These are phyloP conservation scores for Podaxis mareebaensis DNA, from an alignment of 768 basidiomycete genomes.

Conservation along the genomic window DNA sequence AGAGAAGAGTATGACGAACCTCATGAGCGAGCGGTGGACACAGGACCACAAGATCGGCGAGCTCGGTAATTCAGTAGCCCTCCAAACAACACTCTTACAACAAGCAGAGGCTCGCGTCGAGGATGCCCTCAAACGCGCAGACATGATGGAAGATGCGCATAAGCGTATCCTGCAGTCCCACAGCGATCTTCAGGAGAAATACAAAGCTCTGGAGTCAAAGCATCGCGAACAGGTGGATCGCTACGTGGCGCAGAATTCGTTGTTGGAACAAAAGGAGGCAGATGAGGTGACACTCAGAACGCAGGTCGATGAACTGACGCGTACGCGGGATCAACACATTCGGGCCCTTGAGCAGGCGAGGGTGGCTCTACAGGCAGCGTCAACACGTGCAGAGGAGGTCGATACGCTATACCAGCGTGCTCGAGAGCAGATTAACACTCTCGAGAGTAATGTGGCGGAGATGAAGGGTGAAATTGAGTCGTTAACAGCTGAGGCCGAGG, in stretches of 20 bases:
- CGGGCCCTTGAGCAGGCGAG: conserved; percentile 87
- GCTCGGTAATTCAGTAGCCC: conserved; percentile 67
- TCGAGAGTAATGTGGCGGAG: conserved; percentile 80
- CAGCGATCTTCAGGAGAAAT: conserved; percentile 66
- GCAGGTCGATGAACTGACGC: conserved; percentile 71
- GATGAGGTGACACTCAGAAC: conserved; percentile 65
- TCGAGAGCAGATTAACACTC: conserved; percentile 62
- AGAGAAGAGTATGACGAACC: conserved; percentile 65
- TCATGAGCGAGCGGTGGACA: conserved; percentile 61
- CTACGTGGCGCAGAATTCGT: conserved; percentile 70
- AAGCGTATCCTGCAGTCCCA: conserved; percentile 64
- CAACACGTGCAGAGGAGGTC: conserved; percentile 76
- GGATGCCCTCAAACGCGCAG: conserved; percentile 76
- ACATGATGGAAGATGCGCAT: conserved; percentile 69
- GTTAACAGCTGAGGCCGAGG: conserved; percentile 71
- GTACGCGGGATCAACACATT: conserved; percentile 81
- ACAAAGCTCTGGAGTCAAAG: conserved; percentile 58
- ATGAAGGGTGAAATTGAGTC: conserved; percentile 81
- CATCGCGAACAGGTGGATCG: conserved; percentile 78
- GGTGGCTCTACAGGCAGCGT: conserved; percentile 71
- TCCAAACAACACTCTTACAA: conserved; percentile 76
- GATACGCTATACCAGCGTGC: conserved; percentile 72
- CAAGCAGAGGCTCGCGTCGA: conserved; percentile 77
- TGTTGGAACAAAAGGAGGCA: conserved; percentile 76
- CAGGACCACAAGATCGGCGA: conserved; percentile 75